phyloP scores from a whole-genome alignment of 2,329 filamentous ascomycete species.

The Beauveria sp. region DNA sequence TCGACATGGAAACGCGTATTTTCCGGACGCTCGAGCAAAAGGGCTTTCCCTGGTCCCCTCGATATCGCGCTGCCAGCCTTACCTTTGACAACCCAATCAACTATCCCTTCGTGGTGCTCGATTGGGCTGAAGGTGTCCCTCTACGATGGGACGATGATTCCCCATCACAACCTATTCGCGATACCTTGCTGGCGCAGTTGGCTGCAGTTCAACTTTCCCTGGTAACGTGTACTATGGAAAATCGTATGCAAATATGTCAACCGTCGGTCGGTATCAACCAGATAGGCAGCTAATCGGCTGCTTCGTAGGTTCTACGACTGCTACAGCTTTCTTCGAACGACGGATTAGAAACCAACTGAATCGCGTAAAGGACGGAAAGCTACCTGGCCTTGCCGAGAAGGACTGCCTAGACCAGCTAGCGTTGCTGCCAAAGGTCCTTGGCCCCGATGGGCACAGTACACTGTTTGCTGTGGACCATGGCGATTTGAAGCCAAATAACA shows the following conservation, averaged over 20 bases:
- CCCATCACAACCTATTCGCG: background rate
- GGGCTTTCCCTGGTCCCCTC: background rate
- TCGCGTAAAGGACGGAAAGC: background rate
- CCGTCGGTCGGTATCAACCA: background rate
- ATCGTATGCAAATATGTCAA: background rate
- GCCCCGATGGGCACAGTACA: background rate
- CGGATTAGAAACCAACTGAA: conserved; percentile 4
- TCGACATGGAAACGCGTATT: background rate
- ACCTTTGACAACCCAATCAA: background rate
- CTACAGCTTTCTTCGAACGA: background rate
- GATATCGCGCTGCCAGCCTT: background rate
- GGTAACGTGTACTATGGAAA: background rate
- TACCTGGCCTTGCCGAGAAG: background rate
- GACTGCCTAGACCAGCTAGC: conserved; percentile 1
- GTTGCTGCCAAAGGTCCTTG: background rate
- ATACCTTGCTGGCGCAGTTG: background rate
- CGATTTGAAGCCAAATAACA: conserved; percentile 3
- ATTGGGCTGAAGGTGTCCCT: background rate
- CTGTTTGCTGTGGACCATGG: conserved; percentile 4
- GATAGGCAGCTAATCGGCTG: background rate
- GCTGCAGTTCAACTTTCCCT: background rate
- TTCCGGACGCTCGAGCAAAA: background rate
- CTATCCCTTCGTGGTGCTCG: conserved; percentile 1
- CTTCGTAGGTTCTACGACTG: background rate
- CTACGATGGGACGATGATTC: background rate